A percentile compares a stretch with the other conserved stretches of the same genome.
These are phyloP conservation scores for Amanita subjunquillea DNA, from an alignment of 768 basidiomycete species.

Conservation along the genomic window DNA sequence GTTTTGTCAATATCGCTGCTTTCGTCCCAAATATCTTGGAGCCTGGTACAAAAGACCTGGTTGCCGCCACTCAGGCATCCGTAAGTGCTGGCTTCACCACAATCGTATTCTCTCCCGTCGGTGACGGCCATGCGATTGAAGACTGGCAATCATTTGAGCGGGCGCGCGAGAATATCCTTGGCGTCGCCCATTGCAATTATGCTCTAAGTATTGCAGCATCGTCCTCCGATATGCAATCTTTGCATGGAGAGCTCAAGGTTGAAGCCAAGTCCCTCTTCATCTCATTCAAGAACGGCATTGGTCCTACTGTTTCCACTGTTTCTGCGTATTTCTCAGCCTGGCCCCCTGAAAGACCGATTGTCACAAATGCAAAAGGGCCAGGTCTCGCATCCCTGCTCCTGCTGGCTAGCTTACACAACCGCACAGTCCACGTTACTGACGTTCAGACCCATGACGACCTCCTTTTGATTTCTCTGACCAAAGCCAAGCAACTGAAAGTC, in stretches of 20 bases:
- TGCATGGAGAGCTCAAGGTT: constrained; percentile 69
- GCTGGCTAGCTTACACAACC: constrained; percentile 84
- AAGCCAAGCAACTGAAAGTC: constrained; percentile 86
- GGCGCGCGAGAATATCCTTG: constrained; percentile 53
- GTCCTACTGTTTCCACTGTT: constrained; percentile 59
- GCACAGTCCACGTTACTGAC: constrained; percentile 85
- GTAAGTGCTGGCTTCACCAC: constrained; percentile 88
- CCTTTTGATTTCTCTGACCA: constrained; percentile 85
- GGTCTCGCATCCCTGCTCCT: constrained; percentile 90
- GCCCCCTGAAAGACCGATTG: constrained; percentile 86
- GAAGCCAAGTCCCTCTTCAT: constrained; percentile 85
- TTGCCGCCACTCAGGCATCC: constrained; percentile 66
- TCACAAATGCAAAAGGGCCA: constrained; percentile 87
- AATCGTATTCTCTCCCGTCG: constrained; percentile 67
- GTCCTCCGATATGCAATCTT: constrained; percentile 43
- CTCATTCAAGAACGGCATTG: constrained; percentile 44
- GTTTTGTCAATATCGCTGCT: constrained; percentile 79
- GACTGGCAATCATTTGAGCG: constrained; percentile 60
- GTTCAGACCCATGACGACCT: constrained; percentile 83
- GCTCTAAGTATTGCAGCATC: constrained; percentile 75
- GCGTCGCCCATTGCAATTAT: constrained; percentile 78
- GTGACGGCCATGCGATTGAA: constrained; percentile 48
- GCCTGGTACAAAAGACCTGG: constrained; percentile 46
- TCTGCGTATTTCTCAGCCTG: constrained; percentile 86
- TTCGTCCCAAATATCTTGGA: constrained; percentile 70